Evolutionary conservation across 257 asterid genomes (phyloP), one percentile per base, ranked within the genome.

Genomic region (Oldenlandia corymbosa): DNA sequence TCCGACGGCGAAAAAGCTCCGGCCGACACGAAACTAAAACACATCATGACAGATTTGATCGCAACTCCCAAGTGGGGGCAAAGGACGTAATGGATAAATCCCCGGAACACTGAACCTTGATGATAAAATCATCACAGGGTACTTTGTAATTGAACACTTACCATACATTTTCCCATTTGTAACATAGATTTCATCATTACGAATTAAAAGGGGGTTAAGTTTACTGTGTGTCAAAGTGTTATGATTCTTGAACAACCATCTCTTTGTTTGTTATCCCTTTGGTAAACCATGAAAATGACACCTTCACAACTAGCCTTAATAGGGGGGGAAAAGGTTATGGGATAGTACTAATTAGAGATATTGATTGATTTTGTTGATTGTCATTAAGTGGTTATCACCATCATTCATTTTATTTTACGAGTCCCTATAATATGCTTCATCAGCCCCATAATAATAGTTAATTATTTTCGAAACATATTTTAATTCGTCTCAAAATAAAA

Each of bases 21-120:
- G 58, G 75, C 84, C 86, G 81, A 80, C 88, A 80, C 59, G 7
- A 48, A 46, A 27, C 65, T 28, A 46, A 32, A 66, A 62, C 42
- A 62, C 42, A 73, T 37, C 55, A 66, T 60, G 30, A 50, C 13
- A 36, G 60, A 45, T 48, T 43, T 55, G n/a, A n/a, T n/a, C n/a
- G n/a, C n/a, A n/a, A n/a, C 53, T 70, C 49, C 8, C 47, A 64
- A 64, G 74, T 66, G 77, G 74, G 69, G 61, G 6, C 34, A 47
- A 36, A 50, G 23, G 18, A n/a, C 27, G 50, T 47, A 46, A 60
- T 58, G 66, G 77, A 65, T 57, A 34, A 27, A 62, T 59, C 58
- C 58, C 51, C 37, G 67, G 62, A 51, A 27, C 72, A 57, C 36
- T 70, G 76, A 66, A 71, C 64, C 73, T 41, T 72, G 53, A 67